Evolutionary conservation across 2,329 filamentous ascomycete genomes (phyloP).

Genomic region (Pseudopyricularia javanii): DNA sequence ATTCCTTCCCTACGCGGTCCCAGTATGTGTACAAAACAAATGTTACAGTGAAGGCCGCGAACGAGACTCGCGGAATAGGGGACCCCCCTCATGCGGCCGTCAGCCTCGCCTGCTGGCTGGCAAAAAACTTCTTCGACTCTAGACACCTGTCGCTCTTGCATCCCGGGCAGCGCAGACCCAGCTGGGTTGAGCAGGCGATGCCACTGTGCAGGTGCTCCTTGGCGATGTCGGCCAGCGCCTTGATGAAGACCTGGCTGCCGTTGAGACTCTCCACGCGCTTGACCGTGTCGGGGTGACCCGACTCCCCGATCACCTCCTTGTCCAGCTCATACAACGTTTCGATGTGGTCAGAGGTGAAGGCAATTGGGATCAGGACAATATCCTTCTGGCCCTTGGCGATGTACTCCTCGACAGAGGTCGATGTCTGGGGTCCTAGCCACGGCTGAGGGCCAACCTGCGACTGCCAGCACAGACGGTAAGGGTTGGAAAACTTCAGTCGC

Average conservation of each 20-base stretch:
- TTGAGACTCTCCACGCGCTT: constrained; percentile 90
- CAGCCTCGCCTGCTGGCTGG: constrained; percentile 14
- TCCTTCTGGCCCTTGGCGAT: constrained; percentile 86
- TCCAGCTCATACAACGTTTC: constrained; percentile 94
- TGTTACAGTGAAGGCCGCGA: neutral
- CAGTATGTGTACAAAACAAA: neutral
- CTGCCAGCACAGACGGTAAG: constrained; percentile 93
- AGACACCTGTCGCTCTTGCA: constrained; percentile 83
- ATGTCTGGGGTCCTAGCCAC: constrained; percentile 92
- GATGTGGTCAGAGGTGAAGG: constrained; percentile 98
- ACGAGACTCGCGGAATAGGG: neutral
- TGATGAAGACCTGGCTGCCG: constrained; percentile 79
- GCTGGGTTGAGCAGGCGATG: constrained; percentile 61
- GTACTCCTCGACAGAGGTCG: constrained; percentile 76
- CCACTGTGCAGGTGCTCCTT: constrained; percentile 65
- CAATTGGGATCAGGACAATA: constrained; percentile 83
- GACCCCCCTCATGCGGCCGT: neutral
- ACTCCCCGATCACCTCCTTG: constrained; percentile 86
- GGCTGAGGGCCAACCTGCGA: constrained; percentile 92
- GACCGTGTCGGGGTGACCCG: constrained; percentile 62
- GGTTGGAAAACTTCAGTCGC: constrained; percentile 73
- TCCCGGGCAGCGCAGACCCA: constrained; percentile 83
- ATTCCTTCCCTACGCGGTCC: too few species aligned
- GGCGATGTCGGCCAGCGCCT: constrained; percentile 78
- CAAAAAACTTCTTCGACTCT: constrained; percentile 62